These are phyloP conservation scores for Xylariaceae sp. DNA, from an alignment of 2,329 filamentous ascomycete genomes.

Conservation along the genomic window DNA sequence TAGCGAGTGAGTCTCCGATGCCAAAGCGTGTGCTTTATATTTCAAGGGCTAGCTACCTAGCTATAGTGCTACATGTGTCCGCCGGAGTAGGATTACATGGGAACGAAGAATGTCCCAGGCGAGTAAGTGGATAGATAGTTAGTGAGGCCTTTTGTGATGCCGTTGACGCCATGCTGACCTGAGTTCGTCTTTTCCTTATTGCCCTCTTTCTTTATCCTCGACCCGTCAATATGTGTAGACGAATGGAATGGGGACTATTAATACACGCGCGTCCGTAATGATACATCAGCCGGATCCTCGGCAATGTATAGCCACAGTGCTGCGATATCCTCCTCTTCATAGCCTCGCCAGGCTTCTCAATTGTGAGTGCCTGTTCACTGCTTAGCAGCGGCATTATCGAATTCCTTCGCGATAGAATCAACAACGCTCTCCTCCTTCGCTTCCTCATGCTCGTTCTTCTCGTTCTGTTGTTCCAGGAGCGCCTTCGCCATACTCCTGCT, in stretches of 20 bases:
- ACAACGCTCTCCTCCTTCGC: slow-evolving; percentile 21
- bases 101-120: background rate
- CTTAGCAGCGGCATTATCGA: slow-evolving; percentile 30
- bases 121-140: background rate
- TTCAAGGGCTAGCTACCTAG: no score
- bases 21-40: no score
- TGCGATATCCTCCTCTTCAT: background rate
- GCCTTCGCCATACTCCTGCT: slow-evolving; percentile 62
- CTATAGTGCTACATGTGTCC: background rate
- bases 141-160: slow-evolving; percentile 1
- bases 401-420: slow-evolving; percentile 32
- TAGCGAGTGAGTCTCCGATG: no score
- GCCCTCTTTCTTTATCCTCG: background rate
- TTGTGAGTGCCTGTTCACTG: slow-evolving; percentile 10
- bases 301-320: background rate
- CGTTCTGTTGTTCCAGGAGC: slow-evolving; percentile 35
- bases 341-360: no score
- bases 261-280: slow-evolving; percentile 1
- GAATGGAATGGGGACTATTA: background rate
- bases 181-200: background rate
- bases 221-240: background rate
- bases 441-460: slow-evolving; percentile 9
- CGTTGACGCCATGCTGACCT: slow-evolving; percentile 18
- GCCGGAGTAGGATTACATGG: slow-evolving; percentile 14
- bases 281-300: slow-evolving; percentile 4